Evolutionary conservation across 768 basidiomycete genomes (phyloP).

Genomic region (Dendrothele bispora): DNA sequence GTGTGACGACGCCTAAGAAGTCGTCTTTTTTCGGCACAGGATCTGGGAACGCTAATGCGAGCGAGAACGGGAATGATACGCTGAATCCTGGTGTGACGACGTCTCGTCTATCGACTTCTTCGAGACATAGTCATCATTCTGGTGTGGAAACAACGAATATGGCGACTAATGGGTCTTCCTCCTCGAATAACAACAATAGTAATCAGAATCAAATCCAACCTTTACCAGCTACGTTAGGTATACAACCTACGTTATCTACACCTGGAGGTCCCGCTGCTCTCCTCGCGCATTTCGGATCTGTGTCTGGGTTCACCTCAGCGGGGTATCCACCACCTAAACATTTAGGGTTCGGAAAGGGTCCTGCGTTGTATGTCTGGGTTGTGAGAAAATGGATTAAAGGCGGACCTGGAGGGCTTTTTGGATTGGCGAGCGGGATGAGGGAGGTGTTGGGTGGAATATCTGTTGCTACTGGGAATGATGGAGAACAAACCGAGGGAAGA

Average conservation of each 20-base stretch:
- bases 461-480: conserved; percentile 16
- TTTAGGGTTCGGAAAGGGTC: conserved; percentile 21
- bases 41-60: too few relatives aligned
- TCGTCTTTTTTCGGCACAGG: too few relatives aligned
- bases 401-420: conserved; percentile 36
- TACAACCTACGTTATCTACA: conserved; percentile 65
- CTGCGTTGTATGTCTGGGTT: conserved; percentile 72
- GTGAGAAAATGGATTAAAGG: conserved; percentile 76
- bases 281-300: background rate
- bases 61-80: too few relatives aligned
- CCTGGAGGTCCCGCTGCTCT: conserved; percentile 20
- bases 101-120: conserved; percentile 2
- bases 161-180: too few relatives aligned
- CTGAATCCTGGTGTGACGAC: too few relatives aligned
- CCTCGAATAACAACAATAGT: background rate
- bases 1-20: too few relatives aligned
- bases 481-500: conserved; percentile 10
- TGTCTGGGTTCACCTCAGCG: conserved; percentile 5
- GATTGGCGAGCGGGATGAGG: conserved; percentile 37
- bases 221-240: conserved; percentile 55
- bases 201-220: too few relatives aligned
- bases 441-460: conserved; percentile 12
- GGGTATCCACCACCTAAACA: conserved; percentile 10
- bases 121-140: conserved; percentile 10
- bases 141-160: background rate